Conservation (phyloP, 108 stramenopile genomes). For the Epipyxis sp. region DNA sequence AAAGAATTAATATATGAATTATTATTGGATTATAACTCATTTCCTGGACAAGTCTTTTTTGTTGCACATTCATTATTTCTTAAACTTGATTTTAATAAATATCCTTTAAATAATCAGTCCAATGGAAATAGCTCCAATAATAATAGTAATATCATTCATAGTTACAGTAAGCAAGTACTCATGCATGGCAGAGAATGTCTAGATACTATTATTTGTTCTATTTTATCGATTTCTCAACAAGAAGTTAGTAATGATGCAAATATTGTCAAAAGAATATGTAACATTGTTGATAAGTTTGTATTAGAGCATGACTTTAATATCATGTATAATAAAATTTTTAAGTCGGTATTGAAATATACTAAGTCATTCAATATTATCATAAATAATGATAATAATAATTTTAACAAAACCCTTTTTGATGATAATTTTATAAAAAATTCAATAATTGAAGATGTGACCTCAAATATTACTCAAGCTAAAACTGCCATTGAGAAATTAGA, state of each 20-base stretch:
- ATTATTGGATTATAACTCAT: neutral
- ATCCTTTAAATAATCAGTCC: too few relatives aligned
- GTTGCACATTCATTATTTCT: neutral
- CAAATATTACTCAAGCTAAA: too few relatives aligned
- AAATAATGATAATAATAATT: too few relatives aligned
- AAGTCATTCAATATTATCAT: too few relatives aligned
- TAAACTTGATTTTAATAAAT: neutral
- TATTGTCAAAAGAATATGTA: neutral
- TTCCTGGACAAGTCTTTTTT: neutral
- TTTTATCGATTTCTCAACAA: neutral
- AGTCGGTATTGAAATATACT: too few relatives aligned
- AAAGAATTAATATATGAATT: neutral
- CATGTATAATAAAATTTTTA: conserved; percentile 4
- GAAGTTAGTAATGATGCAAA: neutral
- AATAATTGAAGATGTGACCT: too few relatives aligned
- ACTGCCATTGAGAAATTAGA: too few relatives aligned
- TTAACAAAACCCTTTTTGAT: too few relatives aligned
- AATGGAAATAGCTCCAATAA: too few relatives aligned
- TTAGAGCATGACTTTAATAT: neutral
- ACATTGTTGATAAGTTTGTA: neutral
- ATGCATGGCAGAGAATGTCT: conserved; percentile 13
- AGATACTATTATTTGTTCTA: neutral
- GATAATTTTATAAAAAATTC: too few relatives aligned
- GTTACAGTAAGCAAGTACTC: neutral
- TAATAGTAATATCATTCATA: too few relatives aligned